phyloP scores from a whole-genome alignment of 768 basidiomycete species.

The Macrolepiota fuliginosa region DNA sequence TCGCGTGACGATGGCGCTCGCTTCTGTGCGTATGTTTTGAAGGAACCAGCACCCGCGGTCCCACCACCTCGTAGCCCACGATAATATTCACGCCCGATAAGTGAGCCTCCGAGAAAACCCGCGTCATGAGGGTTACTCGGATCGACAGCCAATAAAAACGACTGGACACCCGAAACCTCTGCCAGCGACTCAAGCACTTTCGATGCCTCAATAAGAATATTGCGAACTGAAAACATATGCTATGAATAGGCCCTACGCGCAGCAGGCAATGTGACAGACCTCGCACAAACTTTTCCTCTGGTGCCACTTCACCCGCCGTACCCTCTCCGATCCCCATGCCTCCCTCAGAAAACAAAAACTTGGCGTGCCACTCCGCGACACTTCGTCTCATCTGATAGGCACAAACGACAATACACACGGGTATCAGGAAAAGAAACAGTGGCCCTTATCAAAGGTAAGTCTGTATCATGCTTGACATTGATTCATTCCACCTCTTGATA shows the following conservation, averaged over 20 bases:
- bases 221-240: conserved; percentile 33
- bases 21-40: conserved; percentile 46
- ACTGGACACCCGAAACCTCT: conserved; percentile 50
- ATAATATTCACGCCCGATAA: conserved; percentile 66
- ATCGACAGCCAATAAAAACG: conserved; percentile 61
- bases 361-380: conserved; percentile 65
- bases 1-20: conserved; percentile 13
- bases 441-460: conserved; percentile 13
- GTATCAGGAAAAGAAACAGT: conserved; percentile 16
- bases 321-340: background rate
- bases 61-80: conserved; percentile 58
- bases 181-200: conserved; percentile 52
- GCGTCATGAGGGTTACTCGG: conserved; percentile 42
- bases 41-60: conserved; percentile 51
- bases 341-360: conserved; percentile 41
- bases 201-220: conserved; percentile 48
- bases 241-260: background rate
- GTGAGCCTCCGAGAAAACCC: conserved; percentile 64
- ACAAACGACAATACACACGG: conserved; percentile 20
- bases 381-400: conserved; percentile 41
- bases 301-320: background rate
- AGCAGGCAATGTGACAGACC: background rate
- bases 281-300: background rate
- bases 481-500: conserved; percentile 53
- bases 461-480: conserved; percentile 3